These are phyloP conservation scores for Sutorius eximius DNA, from an alignment of 1,284 basidiomycete species.

Conservation along the genomic window DNA sequence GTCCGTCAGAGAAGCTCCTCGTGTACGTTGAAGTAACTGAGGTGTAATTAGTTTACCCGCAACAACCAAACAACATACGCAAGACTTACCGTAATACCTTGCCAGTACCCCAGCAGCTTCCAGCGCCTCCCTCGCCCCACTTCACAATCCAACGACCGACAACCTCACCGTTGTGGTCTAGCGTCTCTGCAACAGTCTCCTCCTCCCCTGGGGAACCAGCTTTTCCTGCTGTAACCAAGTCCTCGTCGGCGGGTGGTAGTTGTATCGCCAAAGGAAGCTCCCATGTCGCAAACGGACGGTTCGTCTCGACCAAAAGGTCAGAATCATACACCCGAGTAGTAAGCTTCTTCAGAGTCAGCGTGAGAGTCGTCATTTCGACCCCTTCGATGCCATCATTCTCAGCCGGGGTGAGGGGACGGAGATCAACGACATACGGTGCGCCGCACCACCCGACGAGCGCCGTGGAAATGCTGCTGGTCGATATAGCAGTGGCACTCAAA, in stretches of 20 bases:
- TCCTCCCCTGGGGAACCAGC: conserved; percentile 50
- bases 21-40: conserved; percentile 81
- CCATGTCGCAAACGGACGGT: conserved; percentile 79
- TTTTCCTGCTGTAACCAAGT: conserved; percentile 33
- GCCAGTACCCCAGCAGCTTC: conserved; percentile 60
- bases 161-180: conserved; percentile 59
- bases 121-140: conserved; percentile 65
- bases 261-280: conserved; percentile 62
- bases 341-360: conserved; percentile 58
- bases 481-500: conserved; percentile 68
- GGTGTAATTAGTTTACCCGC: not conserved
- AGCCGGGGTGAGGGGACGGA: conserved; percentile 42
- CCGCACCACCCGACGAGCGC: conserved; percentile 74
- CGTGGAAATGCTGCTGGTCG: conserved; percentile 71
- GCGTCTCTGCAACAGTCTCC: conserved; percentile 77
- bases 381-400: conserved; percentile 46
- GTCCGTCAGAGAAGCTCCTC: conserved; percentile 61
- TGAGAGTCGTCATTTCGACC: conserved; percentile 73
- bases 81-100: conserved; percentile 57
- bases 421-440: conserved; percentile 52
- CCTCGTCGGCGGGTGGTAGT: conserved; percentile 42
- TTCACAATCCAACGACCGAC: conserved; percentile 77
- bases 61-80: conserved; percentile 2
- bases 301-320: conserved; percentile 67
- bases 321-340: conserved; percentile 74